Evolutionary conservation across 2,329 filamentous ascomycete genomes (phyloP).

Genomic region (Aspergillus piperis): DNA sequence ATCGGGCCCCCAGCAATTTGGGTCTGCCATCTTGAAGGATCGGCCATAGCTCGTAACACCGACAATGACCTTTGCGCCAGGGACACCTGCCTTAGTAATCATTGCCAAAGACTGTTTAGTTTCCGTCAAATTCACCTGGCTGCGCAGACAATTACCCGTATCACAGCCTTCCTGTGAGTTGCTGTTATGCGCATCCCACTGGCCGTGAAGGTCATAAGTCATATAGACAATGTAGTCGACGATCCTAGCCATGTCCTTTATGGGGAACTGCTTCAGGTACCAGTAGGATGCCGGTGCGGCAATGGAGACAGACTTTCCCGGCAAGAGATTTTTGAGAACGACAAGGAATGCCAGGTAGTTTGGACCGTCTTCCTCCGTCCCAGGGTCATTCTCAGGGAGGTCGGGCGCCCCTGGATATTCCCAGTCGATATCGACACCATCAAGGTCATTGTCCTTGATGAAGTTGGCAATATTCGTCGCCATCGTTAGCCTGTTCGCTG

Average conservation of each 20-base stretch:
- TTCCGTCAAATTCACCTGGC: conserved; percentile 46
- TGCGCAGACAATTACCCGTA: conserved; percentile 37
- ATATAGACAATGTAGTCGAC: conserved; percentile 20
- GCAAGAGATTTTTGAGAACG: conserved; percentile 23
- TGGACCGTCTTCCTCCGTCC: conserved; percentile 26
- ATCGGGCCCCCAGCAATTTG: conserved; percentile 30
- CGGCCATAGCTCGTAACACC: conserved; percentile 42
- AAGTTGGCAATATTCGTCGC: background rate
- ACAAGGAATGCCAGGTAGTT: conserved; percentile 40
- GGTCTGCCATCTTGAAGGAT: conserved; percentile 36
- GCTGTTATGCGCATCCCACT: conserved; percentile 11
- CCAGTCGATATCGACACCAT: conserved; percentile 16
- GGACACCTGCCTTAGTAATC: conserved; percentile 15
- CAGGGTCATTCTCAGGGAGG: conserved; percentile 28
- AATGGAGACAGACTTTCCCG: conserved; percentile 24
- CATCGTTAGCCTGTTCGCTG: background rate
- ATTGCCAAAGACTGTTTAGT: conserved; percentile 38
- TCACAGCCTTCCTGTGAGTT: conserved; percentile 19
- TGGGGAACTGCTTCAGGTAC: conserved; percentile 20
- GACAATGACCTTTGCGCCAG: conserved; percentile 26
- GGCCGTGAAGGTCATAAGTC: conserved; percentile 21
- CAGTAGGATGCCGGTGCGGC: conserved; percentile 34
- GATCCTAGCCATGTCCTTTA: conserved; percentile 5
- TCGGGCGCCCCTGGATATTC: conserved; percentile 4
- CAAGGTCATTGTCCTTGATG: background rate